Evolutionary conservation across 2,329 filamentous ascomycete genomes (phyloP).

Genomic region (Exophiala lecanii-corni): DNA sequence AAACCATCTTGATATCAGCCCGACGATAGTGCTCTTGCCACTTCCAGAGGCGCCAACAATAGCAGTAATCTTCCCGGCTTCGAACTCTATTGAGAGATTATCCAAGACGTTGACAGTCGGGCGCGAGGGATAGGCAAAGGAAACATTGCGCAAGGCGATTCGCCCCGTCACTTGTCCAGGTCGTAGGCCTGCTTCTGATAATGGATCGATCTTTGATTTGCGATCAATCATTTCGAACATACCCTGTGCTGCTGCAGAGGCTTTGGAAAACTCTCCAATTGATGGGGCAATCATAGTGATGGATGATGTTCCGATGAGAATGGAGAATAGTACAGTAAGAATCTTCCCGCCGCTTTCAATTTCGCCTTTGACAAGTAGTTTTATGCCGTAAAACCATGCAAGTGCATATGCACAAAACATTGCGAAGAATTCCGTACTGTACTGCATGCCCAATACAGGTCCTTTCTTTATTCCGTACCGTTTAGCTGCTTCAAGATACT

Average conservation of each 20-base stretch:
- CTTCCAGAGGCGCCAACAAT: conserved; percentile 41
- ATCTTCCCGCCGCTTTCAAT: conserved; percentile 28
- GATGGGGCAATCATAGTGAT: conserved; percentile 35
- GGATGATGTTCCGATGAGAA: conserved; percentile 30
- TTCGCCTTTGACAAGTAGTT: conserved; percentile 26
- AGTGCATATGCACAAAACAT: conserved; percentile 31
- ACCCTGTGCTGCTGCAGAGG: conserved; percentile 70
- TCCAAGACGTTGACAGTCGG: conserved; percentile 33
- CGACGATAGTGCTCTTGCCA: conserved; percentile 42
- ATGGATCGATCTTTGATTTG: conserved; percentile 73
- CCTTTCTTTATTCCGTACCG: conserved; percentile 27
- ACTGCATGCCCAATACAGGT: conserved; percentile 29
- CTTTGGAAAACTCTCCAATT: conserved; percentile 1
- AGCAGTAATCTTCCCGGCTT: conserved; percentile 35
- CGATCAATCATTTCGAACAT: conserved; percentile 89
- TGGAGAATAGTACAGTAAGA: conserved; percentile 26
- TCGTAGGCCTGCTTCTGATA: conserved; percentile 63
- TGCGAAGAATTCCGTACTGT: conserved; percentile 28
- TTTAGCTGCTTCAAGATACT: conserved; percentile 27
- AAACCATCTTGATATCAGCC: conserved; percentile 40
- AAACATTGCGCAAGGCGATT: conserved; percentile 58
- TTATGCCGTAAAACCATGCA: conserved; percentile 31
- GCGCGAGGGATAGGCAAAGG: conserved; percentile 63
- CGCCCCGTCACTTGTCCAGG: conserved; percentile 38
- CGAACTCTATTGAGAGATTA: conserved; percentile 31